A percentile compares a stretch with the other conserved stretches of the same genome.
Evolutionary conservation across 2,329 filamentous ascomycete species (phyloP).

Genomic region (Dendrostoma leiphaemia): DNA sequence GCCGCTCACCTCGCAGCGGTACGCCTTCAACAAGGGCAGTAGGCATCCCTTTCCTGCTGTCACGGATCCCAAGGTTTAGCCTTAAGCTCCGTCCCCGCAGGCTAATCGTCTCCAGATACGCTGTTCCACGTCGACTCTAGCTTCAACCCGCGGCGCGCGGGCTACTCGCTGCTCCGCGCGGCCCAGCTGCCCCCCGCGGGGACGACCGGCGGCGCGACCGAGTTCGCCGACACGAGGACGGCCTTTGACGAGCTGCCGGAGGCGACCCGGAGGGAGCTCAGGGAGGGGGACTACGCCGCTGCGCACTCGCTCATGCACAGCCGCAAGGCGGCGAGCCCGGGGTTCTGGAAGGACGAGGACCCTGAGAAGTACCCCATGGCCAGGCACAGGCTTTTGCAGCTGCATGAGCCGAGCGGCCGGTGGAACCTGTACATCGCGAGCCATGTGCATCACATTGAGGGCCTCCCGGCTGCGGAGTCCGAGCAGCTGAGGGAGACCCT

Average conservation of each 20-base stretch:
- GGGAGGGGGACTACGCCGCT: slow-evolving; percentile 8
- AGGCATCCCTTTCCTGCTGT: no score
- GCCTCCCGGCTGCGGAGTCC: slow-evolving; percentile 28
- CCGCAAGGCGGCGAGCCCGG: slow-evolving; percentile 32
- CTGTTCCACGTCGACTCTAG: slow-evolving; percentile 11
- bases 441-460: slow-evolving; percentile 43
- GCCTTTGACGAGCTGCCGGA: slow-evolving; percentile 15
- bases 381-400: slow-evolving; percentile 40
- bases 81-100: no score
- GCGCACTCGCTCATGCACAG: slow-evolving; percentile 33
- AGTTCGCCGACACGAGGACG: slow-evolving; percentile 10
- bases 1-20: background rate
- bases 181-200: slow-evolving; percentile 8
- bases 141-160: slow-evolving; percentile 10
- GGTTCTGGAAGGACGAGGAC: slow-evolving; percentile 32
- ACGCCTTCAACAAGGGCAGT: slow-evolving; percentile 7
- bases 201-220: slow-evolving; percentile 11
- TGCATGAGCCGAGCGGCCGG: slow-evolving; percentile 36
- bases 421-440: slow-evolving; percentile 44
- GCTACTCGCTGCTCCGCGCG: slow-evolving; percentile 12
- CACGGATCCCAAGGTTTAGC: no score
- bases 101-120: no score
- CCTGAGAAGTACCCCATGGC: slow-evolving; percentile 26
- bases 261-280: background rate
- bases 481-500: slow-evolving; percentile 27